Percentiles rank a stretch among this genome's conserved stretches.
phyloP scores from a whole-genome alignment of 1,139 yeast species.

The Hemisphaericaspora xylofermentans region DNA sequence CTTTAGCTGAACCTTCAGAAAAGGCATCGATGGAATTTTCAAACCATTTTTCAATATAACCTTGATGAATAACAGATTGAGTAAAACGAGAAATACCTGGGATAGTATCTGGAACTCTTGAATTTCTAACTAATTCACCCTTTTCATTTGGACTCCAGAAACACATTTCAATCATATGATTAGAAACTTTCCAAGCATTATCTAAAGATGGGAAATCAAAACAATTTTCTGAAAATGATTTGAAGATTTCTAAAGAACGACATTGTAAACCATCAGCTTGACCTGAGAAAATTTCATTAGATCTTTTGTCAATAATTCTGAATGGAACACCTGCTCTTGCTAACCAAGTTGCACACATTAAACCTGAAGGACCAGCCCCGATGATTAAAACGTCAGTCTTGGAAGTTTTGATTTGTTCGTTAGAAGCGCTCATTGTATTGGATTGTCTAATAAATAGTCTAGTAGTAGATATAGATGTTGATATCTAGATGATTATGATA shows the following conservation, averaged over 20 bases:
- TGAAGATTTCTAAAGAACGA: constrained; percentile 32
- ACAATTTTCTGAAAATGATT: constrained; percentile 17
- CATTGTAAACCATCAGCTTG: constrained; percentile 35
- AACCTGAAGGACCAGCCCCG: constrained; percentile 40
- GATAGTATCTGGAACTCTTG: constrained; percentile 26
- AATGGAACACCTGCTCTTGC: constrained; percentile 29
- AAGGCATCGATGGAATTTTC: constrained; percentile 25
- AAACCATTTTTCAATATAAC: constrained; percentile 29
- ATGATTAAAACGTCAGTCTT: constrained; percentile 33
- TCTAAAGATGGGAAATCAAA: constrained; percentile 28
- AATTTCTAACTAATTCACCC: constrained; percentile 20
- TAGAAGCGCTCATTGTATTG: constrained; percentile 3
- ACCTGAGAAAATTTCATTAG: constrained; percentile 28
- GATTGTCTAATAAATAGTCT: background rate
- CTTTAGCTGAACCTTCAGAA: constrained; percentile 19
- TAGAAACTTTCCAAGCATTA: constrained; percentile 27
- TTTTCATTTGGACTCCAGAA: constrained; percentile 25
- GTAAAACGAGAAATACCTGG: constrained; percentile 31
- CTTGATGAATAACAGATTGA: constrained; percentile 33
- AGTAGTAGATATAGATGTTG: background rate
- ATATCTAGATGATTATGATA: background rate
- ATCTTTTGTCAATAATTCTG: constrained; percentile 32
- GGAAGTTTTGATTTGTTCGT: constrained; percentile 18
- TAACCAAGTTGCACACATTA: constrained; percentile 29
- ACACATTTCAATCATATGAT: constrained; percentile 25